Conservation (phyloP, 805 yeast species). For the Danielia oregonensis region DNA sequence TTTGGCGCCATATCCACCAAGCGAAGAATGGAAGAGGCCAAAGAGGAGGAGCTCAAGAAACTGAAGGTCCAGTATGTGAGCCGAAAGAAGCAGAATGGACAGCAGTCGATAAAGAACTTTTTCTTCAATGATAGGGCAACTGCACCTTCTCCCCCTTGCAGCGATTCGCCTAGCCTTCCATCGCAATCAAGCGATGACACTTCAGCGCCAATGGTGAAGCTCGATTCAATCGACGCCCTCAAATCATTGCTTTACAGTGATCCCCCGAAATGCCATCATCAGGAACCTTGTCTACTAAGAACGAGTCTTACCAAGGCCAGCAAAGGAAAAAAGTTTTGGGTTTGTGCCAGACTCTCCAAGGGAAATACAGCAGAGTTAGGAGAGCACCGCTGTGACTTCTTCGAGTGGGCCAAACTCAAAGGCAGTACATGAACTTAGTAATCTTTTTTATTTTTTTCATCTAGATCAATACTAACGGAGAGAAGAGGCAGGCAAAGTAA, state of each 20-base stretch:
- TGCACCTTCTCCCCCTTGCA: neutral
- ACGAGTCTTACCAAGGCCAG: constrained; percentile 25
- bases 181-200: neutral
- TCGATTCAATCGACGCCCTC: constrained; percentile 1
- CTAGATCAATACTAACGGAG: neutral
- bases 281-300: constrained; percentile 22
- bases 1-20: constrained; percentile 16
- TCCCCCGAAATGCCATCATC: constrained; percentile 28
- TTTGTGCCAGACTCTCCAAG: constrained; percentile 18
- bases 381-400: constrained; percentile 14
- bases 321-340: constrained; percentile 32
- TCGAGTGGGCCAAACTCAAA: constrained; percentile 14
- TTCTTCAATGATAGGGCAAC: constrained; percentile 12
- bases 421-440: neutral
- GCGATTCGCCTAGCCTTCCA: neutral
- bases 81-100: constrained; percentile 16
- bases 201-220: neutral
- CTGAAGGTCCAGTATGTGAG: constrained; percentile 15
- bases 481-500: neutral
- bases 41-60: constrained; percentile 3
- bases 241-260: constrained; percentile 17
- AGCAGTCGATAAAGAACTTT: constrained; percentile 24
- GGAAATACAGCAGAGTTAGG: constrained; percentile 13
- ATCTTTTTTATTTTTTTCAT: neutral
- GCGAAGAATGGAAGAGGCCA: constrained; percentile 1